Base-by-base conservation (phyloP, 2,329 filamentous ascomycete genomes). In the Berkeleyomyces basicola region DNA sequence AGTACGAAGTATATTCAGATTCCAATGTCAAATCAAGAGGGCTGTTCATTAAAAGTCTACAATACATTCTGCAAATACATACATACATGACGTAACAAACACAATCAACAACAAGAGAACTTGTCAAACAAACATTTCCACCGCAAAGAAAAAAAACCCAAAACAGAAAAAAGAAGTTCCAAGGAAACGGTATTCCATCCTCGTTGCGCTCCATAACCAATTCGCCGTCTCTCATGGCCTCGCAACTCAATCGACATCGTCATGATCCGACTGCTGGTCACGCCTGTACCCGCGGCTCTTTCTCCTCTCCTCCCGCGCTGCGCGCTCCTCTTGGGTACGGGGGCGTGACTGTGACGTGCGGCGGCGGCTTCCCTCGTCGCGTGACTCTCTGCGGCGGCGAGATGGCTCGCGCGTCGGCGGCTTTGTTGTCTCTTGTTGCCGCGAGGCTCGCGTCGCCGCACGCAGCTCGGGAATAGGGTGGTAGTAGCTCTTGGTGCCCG, bases 401-500 rank as follows among this genome's bases (percentile, higher is more conserved):
- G 61, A 64, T 1, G 55, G 55, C 33, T 59, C 63, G 36, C 63
- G 60, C 3, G 47, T 36, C 4, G 71, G 59, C 31, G 59, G n/a
- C 23, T 23, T 23, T 23, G 23, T 23, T 11, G 37, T 40, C 11
- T 58, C 39, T n/a, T 59, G 23, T 2, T 33, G 59, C 43, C 39
- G 31, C 7, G n/a, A 23, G 42, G n/a, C 51, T 6, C 42, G 37
- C 36, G 37, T 65, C 71, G 65, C 68, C 72, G 61, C 71, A 67
- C 65, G 74, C 67, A 81, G 69, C 66, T 80, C 79, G 2, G 81
- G 80, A 69, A 82, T 79, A 44, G 77, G 71, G 67, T 82, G 79
- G 66, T 74, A 75, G 68, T 83, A 82, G 44, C 79, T 76, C 75
- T 82, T 82, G 67, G 79, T 82, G 39, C 81, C 81, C 7, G 78